These are phyloP conservation scores for Ophiostoma sp. DNA, from an alignment of 2,329 filamentous ascomycete genomes.

Conservation along the genomic window DNA sequence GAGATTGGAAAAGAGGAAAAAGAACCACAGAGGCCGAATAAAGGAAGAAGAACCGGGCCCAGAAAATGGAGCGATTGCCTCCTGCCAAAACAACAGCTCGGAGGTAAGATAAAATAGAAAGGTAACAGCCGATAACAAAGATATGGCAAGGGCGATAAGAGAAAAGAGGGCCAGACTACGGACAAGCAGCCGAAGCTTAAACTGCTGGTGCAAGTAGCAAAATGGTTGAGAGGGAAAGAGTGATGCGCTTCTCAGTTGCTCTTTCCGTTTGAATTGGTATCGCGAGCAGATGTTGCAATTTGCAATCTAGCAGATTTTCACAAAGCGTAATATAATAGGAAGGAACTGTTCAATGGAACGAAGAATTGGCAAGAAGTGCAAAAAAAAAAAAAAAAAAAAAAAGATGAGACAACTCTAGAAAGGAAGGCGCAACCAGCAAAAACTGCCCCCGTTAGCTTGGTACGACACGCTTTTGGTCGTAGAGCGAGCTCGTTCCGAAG, in stretches of 20 bases:
- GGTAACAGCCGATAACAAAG: slow-evolving; percentile 3
- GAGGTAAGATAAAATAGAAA: slow-evolving; percentile 5
- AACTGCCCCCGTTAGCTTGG: background rate
- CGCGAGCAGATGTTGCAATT: background rate
- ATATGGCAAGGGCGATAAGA: slow-evolving; percentile 9
- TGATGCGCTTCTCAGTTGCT: background rate
- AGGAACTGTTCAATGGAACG: background rate
- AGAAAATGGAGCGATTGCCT: slow-evolving; percentile 2
- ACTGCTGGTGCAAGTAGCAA: background rate
- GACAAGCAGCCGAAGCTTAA: slow-evolving; percentile 2
- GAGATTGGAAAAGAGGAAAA: background rate
- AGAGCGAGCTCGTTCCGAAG: slow-evolving; percentile 3
- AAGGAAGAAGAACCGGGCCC: background rate
- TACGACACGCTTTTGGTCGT: background rate
- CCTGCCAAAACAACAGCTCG: background rate
- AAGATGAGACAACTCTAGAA: background rate
- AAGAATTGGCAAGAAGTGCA: background rate
- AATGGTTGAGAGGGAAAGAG: background rate
- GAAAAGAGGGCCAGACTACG: slow-evolving; percentile 1
- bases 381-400: background rate
- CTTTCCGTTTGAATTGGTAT: background rate
- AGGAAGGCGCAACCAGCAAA: background rate
- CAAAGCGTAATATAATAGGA: background rate
- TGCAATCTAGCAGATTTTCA: background rate
- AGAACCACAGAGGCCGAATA: background rate